These are phyloP conservation scores for Amanita subjunquillea DNA, from an alignment of 768 basidiomycete genomes.

Conservation along the genomic window DNA sequence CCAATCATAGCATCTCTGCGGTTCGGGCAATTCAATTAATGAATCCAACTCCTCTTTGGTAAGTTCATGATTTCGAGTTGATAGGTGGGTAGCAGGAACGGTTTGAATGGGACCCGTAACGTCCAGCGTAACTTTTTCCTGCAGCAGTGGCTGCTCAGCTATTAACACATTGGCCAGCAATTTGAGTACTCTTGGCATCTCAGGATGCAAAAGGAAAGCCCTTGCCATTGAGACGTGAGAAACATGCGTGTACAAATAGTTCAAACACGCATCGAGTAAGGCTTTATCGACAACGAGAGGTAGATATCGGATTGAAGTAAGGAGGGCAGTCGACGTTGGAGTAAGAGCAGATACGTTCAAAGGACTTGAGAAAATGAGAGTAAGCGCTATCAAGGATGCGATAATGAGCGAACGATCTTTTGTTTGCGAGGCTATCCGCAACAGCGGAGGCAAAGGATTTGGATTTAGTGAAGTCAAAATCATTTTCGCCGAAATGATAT, in stretches of 20 bases:
- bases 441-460: conserved; percentile 49
- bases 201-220: conserved; percentile 60
- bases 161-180: conserved; percentile 60
- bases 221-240: conserved; percentile 69
- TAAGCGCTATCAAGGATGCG: conserved; percentile 48
- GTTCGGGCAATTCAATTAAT: conserved; percentile 53
- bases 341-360: conserved; percentile 44
- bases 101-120: conserved; percentile 51
- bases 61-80: conserved; percentile 52
- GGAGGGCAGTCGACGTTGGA: conserved; percentile 47
- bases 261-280: conserved; percentile 61
- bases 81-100: conserved; percentile 38
- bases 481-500: conserved; percentile 43
- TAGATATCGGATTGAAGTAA: conserved; percentile 58
- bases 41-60: conserved; percentile 58
- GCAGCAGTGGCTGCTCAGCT: conserved; percentile 48
- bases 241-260: conserved; percentile 67
- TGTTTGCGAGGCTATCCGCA: conserved; percentile 43
- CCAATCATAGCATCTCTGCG: conserved; percentile 80
- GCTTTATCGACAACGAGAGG: conserved; percentile 62
- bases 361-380: conserved; percentile 51
- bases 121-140: conserved; percentile 55
- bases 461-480: conserved; percentile 21
- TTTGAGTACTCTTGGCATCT: conserved; percentile 61
- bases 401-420: conserved; percentile 73